Evolutionary conservation across 306 rosid species (phyloP).

Genomic region (Prunus persica): DNA sequence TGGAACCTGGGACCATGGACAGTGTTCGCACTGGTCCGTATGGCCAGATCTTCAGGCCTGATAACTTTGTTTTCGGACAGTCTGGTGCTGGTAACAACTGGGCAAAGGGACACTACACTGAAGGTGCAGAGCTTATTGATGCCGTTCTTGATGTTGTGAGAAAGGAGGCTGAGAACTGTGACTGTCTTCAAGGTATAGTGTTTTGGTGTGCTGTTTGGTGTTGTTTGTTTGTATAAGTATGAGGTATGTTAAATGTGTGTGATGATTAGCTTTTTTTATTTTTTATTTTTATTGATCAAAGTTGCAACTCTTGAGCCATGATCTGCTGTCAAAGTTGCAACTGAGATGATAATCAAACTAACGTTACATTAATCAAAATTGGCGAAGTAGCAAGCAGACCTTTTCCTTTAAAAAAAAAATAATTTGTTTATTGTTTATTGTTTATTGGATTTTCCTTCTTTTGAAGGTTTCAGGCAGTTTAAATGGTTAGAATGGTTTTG

Average conservation of each 20-base stretch:
- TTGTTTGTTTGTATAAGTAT: too few relatives aligned
- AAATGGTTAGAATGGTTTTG: too few relatives aligned
- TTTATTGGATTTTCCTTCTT: not conserved
- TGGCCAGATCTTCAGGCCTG: conserved; percentile 28
- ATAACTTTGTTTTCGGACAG: conserved; percentile 26
- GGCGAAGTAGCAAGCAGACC: not conserved
- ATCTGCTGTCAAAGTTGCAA: not conserved
- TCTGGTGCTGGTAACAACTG: conserved; percentile 19
- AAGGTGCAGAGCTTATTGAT: conserved; percentile 29
- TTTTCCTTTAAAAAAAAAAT: not conserved
- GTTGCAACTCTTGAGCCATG: too few relatives aligned
- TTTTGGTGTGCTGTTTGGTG: not conserved
- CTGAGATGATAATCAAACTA: not conserved
- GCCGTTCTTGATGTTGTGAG: conserved; percentile 26
- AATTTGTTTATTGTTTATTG: too few relatives aligned
- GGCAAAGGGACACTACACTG: conserved; percentile 17
- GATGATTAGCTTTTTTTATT: too few relatives aligned
- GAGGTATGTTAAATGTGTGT: too few relatives aligned
- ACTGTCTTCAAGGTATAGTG: conserved; percentile 23
- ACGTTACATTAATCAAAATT: not conserved
- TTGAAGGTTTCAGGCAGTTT: too few relatives aligned
- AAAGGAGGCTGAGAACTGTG: conserved; percentile 12
- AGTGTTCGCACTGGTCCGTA: conserved; percentile 29
- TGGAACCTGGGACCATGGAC: conserved; percentile 30
- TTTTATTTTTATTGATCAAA: too few relatives aligned